Percentiles rank a stretch among this genome's conserved stretches.
Evolutionary conservation across 306 rosid species (phyloP).

Genomic region (Gleditsia sinensis): DNA sequence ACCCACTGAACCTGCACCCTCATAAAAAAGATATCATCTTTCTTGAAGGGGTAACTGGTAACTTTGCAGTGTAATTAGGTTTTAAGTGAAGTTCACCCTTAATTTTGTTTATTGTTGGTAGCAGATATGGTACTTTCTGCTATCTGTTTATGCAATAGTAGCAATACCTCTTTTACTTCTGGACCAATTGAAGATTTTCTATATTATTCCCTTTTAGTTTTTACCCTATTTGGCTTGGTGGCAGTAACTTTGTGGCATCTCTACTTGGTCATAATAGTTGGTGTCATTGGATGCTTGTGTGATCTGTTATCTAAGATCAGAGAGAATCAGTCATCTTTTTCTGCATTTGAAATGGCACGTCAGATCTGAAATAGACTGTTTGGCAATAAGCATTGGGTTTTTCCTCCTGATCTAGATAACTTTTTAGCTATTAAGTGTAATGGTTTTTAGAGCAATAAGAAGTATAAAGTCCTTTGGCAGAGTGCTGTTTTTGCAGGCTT

Average conservation of each 20-base stretch:
- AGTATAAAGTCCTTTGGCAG: not conserved
- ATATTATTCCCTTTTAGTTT: not conserved
- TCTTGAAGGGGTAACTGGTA: not conserved
- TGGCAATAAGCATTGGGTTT: not conserved
- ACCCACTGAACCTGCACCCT: not conserved
- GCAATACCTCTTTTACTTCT: not conserved
- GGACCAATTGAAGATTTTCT: not conserved
- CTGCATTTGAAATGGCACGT: not conserved
- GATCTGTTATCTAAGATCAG: not conserved
- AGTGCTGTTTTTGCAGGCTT: not conserved
- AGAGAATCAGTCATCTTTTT: not conserved
- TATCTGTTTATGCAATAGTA: not conserved
- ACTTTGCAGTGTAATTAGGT: not conserved
- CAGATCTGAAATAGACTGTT: not conserved
- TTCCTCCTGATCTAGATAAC: not conserved
- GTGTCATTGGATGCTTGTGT: too few relatives aligned
- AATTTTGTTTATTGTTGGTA: not conserved
- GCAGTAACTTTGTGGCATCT: not conserved
- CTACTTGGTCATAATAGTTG: not conserved
- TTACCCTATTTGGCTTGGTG: not conserved
- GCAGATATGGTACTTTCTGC: conserved; percentile 2
- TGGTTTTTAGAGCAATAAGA: not conserved
- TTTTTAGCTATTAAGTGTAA: not conserved
- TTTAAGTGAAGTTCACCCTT: not conserved
- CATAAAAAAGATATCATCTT: not conserved